Conservation (phyloP, 2,329 filamentous ascomycete genomes). For the Fusarium nanum region DNA sequence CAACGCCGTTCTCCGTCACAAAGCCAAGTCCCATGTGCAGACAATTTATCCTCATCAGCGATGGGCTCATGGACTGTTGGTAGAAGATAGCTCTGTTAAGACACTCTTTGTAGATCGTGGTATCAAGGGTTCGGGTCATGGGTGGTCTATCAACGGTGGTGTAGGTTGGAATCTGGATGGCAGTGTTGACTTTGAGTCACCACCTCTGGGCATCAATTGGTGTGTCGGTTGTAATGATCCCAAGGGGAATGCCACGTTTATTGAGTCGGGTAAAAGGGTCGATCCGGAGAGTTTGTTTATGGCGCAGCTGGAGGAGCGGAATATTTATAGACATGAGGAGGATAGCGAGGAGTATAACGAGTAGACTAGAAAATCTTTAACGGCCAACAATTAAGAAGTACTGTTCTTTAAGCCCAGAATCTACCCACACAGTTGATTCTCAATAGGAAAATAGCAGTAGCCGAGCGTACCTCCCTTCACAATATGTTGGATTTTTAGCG, state of each 20-base stretch:
- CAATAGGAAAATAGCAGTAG: too few relatives aligned
- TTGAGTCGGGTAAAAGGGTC: background rate
- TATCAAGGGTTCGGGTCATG: slow-evolving; percentile 33
- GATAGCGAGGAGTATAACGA: background rate
- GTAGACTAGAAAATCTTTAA: background rate
- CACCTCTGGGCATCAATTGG: slow-evolving; percentile 41
- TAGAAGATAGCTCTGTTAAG: slow-evolving; percentile 24
- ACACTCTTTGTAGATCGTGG: slow-evolving; percentile 26
- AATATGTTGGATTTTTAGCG: too few relatives aligned
- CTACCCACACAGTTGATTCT: too few relatives aligned
- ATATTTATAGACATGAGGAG: background rate
- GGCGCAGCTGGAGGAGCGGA: slow-evolving; percentile 22
- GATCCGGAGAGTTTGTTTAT: slow-evolving; percentile 31
- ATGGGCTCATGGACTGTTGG: slow-evolving; percentile 40
- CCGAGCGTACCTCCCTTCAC: too few relatives aligned
- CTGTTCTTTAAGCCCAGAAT: too few relatives aligned
- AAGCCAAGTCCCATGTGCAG: slow-evolving; percentile 22
- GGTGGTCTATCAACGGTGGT: slow-evolving; percentile 42
- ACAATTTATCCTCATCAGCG: slow-evolving; percentile 40
- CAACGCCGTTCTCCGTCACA: slow-evolving; percentile 36
- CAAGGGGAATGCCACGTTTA: slow-evolving; percentile 26
- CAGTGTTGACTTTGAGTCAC: slow-evolving; percentile 18
- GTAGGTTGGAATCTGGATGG: slow-evolving; percentile 39
- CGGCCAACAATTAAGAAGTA: too few relatives aligned
- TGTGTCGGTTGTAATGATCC: slow-evolving; percentile 24